Conservation (phyloP, 2,329 filamentous ascomycete genomes). For the Fusarium bulbicola region DNA sequence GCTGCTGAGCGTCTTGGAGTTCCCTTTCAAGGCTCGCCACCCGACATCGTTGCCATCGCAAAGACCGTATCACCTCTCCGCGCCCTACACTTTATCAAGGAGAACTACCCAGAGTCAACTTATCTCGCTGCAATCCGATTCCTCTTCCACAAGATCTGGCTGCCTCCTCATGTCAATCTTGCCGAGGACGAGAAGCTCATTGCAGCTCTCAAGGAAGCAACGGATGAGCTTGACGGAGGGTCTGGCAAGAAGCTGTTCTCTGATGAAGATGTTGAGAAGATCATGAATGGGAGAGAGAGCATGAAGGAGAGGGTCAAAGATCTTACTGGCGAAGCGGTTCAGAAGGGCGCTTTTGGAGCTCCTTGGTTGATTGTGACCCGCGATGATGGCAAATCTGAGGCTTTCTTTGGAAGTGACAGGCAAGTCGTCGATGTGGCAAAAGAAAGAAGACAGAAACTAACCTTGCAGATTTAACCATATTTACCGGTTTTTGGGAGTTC, state of each 20-base stretch:
- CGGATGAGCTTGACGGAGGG: slow-evolving; percentile 38
- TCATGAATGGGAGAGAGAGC: slow-evolving; percentile 63
- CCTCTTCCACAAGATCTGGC: slow-evolving; percentile 71
- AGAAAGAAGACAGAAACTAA: neutral
- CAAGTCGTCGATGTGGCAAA: slow-evolving; percentile 24
- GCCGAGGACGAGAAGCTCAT: slow-evolving; percentile 64
- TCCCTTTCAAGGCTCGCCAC: slow-evolving; percentile 49
- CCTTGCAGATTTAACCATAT: slow-evolving; percentile 70
- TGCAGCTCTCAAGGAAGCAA: slow-evolving; percentile 47
- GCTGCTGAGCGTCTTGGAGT: slow-evolving; percentile 51
- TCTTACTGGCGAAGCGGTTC: slow-evolving; percentile 69
- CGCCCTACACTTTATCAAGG: slow-evolving; percentile 72
- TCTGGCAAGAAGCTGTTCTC: slow-evolving; percentile 54
- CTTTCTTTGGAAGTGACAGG: slow-evolving; percentile 82
- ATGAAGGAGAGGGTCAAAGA: slow-evolving; percentile 58
- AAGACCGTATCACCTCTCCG: slow-evolving; percentile 68
- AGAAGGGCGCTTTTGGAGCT: slow-evolving; percentile 76
- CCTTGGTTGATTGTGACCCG: slow-evolving; percentile 79
- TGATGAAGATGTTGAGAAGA: slow-evolving; percentile 60
- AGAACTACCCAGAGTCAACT: slow-evolving; percentile 56
- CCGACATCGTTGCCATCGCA: slow-evolving; percentile 54
- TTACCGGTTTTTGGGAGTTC: slow-evolving; percentile 71
- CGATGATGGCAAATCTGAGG: slow-evolving; percentile 65
- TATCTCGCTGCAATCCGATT: slow-evolving; percentile 64
- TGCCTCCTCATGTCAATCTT: slow-evolving; percentile 65